phyloP scores from a whole-genome alignment of 2,329 filamentous ascomycete species.

The Penicillium corylophilum region DNA sequence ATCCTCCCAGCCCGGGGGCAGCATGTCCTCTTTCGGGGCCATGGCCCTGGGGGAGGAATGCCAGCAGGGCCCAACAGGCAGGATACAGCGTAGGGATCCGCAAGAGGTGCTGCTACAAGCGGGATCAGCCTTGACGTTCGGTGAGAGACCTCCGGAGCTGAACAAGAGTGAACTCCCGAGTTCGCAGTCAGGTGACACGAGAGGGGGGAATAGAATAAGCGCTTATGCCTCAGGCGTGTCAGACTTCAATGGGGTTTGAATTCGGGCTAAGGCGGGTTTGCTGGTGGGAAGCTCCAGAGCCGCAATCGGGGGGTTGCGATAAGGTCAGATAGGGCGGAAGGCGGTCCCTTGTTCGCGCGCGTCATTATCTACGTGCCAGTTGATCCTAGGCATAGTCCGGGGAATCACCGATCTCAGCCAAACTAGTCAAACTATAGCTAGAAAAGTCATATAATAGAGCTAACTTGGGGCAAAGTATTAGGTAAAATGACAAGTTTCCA shows the following conservation, averaged over 20 bases:
- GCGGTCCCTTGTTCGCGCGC: not conserved
- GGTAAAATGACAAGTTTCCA: not conserved
- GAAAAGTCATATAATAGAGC: not conserved
- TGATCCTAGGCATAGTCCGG: not conserved
- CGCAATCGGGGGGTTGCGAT: constrained; percentile 3
- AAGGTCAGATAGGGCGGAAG: not conserved
- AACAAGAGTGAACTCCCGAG: constrained; percentile 13
- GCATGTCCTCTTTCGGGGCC: constrained; percentile 43
- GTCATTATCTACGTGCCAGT: not conserved
- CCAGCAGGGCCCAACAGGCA: constrained; percentile 19
- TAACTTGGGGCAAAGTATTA: not conserved
- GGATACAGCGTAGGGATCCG: constrained; percentile 9
- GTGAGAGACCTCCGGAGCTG: not conserved
- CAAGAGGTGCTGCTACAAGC: constrained; percentile 12
- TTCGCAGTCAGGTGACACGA: constrained; percentile 22
- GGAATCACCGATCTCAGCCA: not conserved
- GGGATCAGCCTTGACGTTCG: not conserved
- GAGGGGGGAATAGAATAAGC: constrained; percentile 4
- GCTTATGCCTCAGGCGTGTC: not conserved
- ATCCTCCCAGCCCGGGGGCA: constrained; percentile 43
- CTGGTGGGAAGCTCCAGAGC: constrained; percentile 9
- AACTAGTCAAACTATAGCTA: not conserved
- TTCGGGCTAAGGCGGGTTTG: not conserved
- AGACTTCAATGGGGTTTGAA: not conserved
- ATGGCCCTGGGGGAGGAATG: constrained; percentile 39